Evolutionary conservation across 306 rosid species (phyloP).

Genomic region (Oxytropis ochrocephala): DNA sequence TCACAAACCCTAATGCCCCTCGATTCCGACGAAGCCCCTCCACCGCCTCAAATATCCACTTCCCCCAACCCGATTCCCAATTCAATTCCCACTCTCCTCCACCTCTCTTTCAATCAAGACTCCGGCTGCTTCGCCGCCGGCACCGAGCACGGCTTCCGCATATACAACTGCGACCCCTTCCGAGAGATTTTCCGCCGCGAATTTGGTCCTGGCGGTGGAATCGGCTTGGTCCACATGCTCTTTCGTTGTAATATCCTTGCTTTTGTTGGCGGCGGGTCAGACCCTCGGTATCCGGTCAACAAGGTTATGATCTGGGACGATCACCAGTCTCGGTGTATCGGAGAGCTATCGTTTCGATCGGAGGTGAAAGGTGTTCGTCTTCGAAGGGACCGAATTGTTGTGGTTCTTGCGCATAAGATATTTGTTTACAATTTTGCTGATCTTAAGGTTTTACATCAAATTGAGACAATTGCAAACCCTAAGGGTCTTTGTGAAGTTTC

Average conservation of each 20-base stretch:
- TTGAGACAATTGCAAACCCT: slow-evolving; percentile 62
- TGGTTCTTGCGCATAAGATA: slow-evolving; percentile 54
- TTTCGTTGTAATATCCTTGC: slow-evolving; percentile 60
- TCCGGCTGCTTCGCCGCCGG: slow-evolving; percentile 62
- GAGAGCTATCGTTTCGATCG: slow-evolving; percentile 67
- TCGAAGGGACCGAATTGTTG: slow-evolving; percentile 57
- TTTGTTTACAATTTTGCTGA: slow-evolving; percentile 53
- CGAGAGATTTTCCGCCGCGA: slow-evolving; percentile 66
- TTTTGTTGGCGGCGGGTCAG: slow-evolving; percentile 65
- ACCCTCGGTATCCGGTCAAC: slow-evolving; percentile 45
- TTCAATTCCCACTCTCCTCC: slow-evolving; percentile 33
- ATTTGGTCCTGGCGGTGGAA: slow-evolving; percentile 47
- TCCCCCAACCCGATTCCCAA: neutral
- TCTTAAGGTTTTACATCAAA: slow-evolving; percentile 58
- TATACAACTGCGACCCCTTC: slow-evolving; percentile 75
- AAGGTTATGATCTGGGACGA: slow-evolving; percentile 90
- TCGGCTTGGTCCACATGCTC: slow-evolving; percentile 58
- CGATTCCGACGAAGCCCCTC: slow-evolving; percentile 19
- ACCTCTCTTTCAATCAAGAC: slow-evolving; percentile 70
- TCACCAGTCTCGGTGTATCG: slow-evolving; percentile 52
- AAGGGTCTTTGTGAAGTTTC: slow-evolving; percentile 73
- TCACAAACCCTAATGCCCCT: slow-evolving; percentile 27
- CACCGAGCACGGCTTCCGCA: slow-evolving; percentile 62
- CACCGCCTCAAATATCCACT: neutral
- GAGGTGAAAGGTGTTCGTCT: slow-evolving; percentile 63